Conservation (phyloP, 2,329 filamentous ascomycete species). For the Ceratocystiopsis brevicomis region DNA sequence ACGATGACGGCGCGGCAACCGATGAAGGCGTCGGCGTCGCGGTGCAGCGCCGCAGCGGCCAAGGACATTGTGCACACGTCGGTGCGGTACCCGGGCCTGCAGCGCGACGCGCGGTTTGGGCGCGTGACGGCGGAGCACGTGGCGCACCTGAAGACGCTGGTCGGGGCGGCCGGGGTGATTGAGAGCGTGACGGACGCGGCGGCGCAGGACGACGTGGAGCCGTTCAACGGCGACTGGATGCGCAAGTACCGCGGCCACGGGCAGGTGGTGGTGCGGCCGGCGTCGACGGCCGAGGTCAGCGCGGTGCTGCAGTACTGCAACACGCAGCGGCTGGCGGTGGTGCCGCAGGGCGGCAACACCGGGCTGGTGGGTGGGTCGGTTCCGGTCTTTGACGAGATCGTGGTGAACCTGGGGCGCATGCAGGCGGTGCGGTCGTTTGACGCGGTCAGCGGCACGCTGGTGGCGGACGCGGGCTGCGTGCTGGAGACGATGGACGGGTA, state of each 20-base stretch:
- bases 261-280: slow-evolving; percentile 70
- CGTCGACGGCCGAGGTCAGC: slow-evolving; percentile 73
- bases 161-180: slow-evolving; percentile 61
- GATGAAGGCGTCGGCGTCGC: slow-evolving; percentile 2
- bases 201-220: slow-evolving; percentile 58
- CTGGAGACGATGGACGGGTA: slow-evolving; percentile 77
- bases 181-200: slow-evolving; percentile 61
- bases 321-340: slow-evolving; percentile 74
- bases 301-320: slow-evolving; percentile 89
- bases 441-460: slow-evolving; percentile 74
- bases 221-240: slow-evolving; percentile 98
- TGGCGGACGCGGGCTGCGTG: slow-evolving; percentile 79
- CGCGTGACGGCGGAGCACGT: slow-evolving; percentile 64
- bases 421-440: slow-evolving; percentile 84
- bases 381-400: slow-evolving; percentile 95
- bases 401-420: slow-evolving; percentile 80
- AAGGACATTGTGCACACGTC: slow-evolving; percentile 48
- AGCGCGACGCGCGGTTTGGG: slow-evolving; percentile 60
- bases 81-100: slow-evolving; percentile 67
- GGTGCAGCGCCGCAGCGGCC: not conserved
- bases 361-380: slow-evolving; percentile 90
- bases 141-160: slow-evolving; percentile 58
- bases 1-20: not conserved
- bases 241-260: slow-evolving; percentile 89
- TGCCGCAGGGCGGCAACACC: slow-evolving; percentile 93